A percentile compares a stretch with the other conserved stretches of the same genome.
These are phyloP conservation scores for Paraurostyla sp. DNA, from an alignment of 73 alveolate species.

Conservation along the genomic window DNA sequence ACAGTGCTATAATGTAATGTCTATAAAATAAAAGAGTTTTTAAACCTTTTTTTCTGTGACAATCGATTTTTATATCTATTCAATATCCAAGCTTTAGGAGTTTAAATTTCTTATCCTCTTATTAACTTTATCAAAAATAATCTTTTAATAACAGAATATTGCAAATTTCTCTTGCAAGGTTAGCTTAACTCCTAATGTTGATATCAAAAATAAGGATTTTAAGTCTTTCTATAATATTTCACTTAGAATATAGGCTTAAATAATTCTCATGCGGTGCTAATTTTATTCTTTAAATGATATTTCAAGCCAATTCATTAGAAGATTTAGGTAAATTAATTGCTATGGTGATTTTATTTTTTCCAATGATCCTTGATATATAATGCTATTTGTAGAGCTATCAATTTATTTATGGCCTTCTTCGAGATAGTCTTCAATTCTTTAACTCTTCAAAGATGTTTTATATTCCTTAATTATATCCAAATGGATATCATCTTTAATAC, in stretches of 20 bases:
- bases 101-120: too few relatives aligned
- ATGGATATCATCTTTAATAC: not conserved
- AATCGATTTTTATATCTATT: too few relatives aligned
- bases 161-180: not conserved
- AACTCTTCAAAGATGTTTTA: too few relatives aligned
- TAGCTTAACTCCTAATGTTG: not conserved
- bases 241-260: not conserved
- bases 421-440: too few relatives aligned
- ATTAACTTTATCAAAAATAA: too few relatives aligned
- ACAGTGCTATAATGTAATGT: not conserved
- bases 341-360: not conserved
- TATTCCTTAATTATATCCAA: not conserved
- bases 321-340: not conserved
- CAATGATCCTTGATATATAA: not conserved
- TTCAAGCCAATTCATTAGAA: slow-evolving; percentile 34
- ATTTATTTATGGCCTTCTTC: too few relatives aligned
- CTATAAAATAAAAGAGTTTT: not conserved
- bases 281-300: not conserved
- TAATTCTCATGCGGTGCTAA: slow-evolving; percentile 30
- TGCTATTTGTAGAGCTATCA: too few relatives aligned
- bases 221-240: slow-evolving; percentile 5
- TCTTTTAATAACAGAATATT: too few relatives aligned
- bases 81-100: too few relatives aligned
- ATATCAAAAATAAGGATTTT: not conserved
- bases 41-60: not conserved